These are phyloP conservation scores for Capsicum chinense DNA, from an alignment of 257 asterid genomes.

Conservation along the genomic window DNA sequence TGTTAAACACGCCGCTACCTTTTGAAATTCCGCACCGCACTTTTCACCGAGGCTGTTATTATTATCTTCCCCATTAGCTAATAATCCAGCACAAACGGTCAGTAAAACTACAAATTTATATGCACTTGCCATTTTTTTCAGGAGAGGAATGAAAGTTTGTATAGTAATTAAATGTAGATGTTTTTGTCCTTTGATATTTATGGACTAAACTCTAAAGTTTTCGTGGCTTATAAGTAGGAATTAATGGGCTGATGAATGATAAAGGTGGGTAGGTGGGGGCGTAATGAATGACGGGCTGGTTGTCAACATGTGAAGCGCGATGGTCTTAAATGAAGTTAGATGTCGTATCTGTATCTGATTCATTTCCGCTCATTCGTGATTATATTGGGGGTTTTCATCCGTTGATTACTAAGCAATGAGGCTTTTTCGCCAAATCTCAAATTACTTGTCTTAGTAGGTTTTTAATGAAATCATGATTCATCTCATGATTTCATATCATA, in stretches of 20 bases:
- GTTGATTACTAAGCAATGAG: not conserved
- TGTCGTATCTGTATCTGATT: not conserved
- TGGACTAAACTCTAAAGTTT: not conserved
- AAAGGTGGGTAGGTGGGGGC: not conserved
- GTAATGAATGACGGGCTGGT: not conserved
- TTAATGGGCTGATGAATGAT: constrained; percentile 22
- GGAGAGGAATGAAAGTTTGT: not conserved
- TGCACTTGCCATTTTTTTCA: not conserved
- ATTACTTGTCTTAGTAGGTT: too few relatives aligned
- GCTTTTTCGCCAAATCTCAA: too few relatives aligned
- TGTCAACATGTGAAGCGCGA: constrained; percentile 8
- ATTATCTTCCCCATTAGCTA: constrained; percentile 10
- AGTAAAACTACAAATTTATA: not conserved
- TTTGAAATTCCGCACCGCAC: constrained; percentile 54
- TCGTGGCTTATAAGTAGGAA: not conserved
- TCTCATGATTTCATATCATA: too few relatives aligned
- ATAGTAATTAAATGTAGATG: not conserved
- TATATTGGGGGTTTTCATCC: not conserved
- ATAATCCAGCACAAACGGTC: not conserved
- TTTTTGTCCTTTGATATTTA: not conserved
- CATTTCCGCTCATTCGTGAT: not conserved
- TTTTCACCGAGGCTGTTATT: constrained; percentile 25
- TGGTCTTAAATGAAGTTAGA: constrained; percentile 22
- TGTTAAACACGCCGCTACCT: constrained; percentile 65
- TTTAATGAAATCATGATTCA: too few relatives aligned